Conservation (phyloP, 2,329 filamentous ascomycete species). For the Fusarium equiseti region DNA sequence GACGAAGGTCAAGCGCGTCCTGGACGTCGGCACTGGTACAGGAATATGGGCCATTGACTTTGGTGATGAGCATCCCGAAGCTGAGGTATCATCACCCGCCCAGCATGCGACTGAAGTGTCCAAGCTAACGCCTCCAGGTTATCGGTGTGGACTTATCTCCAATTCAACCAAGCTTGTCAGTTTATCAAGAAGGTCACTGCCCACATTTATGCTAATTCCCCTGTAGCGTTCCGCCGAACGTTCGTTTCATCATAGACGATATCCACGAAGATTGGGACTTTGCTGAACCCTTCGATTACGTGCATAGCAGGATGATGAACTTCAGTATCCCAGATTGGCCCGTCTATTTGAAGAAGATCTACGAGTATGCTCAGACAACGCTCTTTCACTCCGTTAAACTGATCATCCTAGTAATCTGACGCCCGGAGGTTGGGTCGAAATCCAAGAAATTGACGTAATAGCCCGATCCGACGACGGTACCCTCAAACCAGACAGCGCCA, state of each 20-base stretch:
- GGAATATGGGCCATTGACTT: slow-evolving; percentile 20
- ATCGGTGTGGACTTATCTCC: slow-evolving; percentile 1
- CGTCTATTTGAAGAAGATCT: background rate
- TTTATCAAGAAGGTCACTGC: too few species aligned
- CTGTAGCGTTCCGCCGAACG: background rate
- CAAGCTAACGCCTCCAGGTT: background rate
- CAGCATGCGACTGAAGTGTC: too few species aligned
- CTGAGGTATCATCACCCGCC: background rate
- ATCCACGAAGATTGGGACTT: slow-evolving; percentile 3
- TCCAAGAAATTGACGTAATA: slow-evolving; percentile 7
- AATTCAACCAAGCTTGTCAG: slow-evolving; percentile 6
- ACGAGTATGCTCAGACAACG: background rate
- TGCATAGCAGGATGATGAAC: slow-evolving; percentile 14
- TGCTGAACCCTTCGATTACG: background rate
- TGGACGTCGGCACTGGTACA: slow-evolving; percentile 13
- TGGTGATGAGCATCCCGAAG: slow-evolving; percentile 9
- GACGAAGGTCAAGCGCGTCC: background rate
- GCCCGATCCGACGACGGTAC: slow-evolving; percentile 2
- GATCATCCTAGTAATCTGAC: background rate
- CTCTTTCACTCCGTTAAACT: too few species aligned
- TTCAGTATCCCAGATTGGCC: background rate
- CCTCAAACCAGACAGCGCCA: background rate
- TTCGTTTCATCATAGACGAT: slow-evolving; percentile 8
- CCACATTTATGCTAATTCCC: too few species aligned
- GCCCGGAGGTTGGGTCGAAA: slow-evolving; percentile 4